A percentile compares a stretch with the other conserved stretches of the same genome.
Evolutionary conservation across 148 eudicot genomes (phyloP).

Genomic region (Rheum nobile): DNA sequence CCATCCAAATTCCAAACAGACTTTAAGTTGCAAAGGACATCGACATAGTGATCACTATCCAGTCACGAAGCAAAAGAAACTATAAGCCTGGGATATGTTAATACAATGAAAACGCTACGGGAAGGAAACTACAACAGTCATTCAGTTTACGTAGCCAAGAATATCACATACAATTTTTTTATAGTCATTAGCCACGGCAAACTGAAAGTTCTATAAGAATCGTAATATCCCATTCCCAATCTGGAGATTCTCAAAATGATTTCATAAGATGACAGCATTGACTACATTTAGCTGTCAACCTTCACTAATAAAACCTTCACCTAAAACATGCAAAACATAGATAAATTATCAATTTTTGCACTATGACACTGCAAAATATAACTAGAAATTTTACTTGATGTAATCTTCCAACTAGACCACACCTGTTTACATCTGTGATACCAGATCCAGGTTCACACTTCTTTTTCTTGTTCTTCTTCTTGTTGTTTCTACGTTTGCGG

Average conservation of each 20-base stretch:
- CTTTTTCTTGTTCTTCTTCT: constrained; percentile 43
- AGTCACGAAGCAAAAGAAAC: not conserved
- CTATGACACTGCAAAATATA: not conserved
- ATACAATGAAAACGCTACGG: not conserved
- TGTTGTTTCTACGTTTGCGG: constrained; percentile 24
- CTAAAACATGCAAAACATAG: not conserved
- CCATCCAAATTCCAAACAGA: not conserved
- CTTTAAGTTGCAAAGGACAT: not conserved
- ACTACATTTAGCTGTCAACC: not conserved
- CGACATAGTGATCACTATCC: not conserved
- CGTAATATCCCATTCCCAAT: not conserved
- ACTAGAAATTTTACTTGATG: not conserved
- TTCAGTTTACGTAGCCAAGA: not conserved
- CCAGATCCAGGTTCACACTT: constrained; percentile 26
- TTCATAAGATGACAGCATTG: not conserved
- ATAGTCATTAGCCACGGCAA: not conserved
- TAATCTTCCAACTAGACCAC: constrained; percentile 18
- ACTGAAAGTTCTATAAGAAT: not conserved
- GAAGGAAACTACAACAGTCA: not conserved
- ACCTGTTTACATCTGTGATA: constrained; percentile 53
- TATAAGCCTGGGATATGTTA: not conserved
- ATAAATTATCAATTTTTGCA: not conserved
- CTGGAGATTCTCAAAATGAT: not conserved
- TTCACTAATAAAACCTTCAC: not conserved
- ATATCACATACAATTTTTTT: not conserved